These are phyloP conservation scores for Apiospora marii DNA, from an alignment of 2,329 filamentous ascomycete species.

Conservation along the genomic window DNA sequence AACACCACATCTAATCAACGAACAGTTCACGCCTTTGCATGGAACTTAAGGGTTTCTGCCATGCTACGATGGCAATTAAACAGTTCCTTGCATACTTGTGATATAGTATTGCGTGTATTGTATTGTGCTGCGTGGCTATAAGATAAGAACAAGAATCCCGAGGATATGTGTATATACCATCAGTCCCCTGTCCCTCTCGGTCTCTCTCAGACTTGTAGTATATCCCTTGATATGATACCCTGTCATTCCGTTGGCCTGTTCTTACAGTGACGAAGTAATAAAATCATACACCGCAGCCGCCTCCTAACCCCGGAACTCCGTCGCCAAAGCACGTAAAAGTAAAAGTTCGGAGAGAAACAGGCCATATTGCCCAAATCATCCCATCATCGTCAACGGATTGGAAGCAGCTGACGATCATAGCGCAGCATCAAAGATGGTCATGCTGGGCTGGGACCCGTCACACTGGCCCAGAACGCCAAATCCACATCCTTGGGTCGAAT, in stretches of 20 bases:
- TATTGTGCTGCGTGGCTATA: background rate
- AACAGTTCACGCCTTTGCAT: too few species aligned
- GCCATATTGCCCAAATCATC: background rate
- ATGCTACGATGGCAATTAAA: too few species aligned
- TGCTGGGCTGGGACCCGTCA: slow-evolving; percentile 28
- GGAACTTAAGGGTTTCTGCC: too few species aligned
- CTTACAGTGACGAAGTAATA: background rate
- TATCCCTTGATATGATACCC: background rate
- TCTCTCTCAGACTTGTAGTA: background rate
- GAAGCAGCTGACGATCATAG: too few species aligned
- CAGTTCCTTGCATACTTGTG: too few species aligned
- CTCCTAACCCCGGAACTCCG: background rate
- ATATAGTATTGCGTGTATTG: too few species aligned
- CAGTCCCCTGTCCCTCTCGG: background rate
- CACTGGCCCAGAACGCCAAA: slow-evolving; percentile 40
- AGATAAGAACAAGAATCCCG: background rate
- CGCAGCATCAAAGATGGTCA: background rate
- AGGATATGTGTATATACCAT: background rate
- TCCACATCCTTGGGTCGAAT: slow-evolving; percentile 41
- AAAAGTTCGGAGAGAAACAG: background rate
- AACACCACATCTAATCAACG: too few species aligned
- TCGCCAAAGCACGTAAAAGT: slow-evolving; percentile 10
- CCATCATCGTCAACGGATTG: too few species aligned
- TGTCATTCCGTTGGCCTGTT: background rate
- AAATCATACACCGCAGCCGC: background rate